phyloP scores from a whole-genome alignment of 1,284 basidiomycete species.

The Coniferiporia sulphurascens region DNA sequence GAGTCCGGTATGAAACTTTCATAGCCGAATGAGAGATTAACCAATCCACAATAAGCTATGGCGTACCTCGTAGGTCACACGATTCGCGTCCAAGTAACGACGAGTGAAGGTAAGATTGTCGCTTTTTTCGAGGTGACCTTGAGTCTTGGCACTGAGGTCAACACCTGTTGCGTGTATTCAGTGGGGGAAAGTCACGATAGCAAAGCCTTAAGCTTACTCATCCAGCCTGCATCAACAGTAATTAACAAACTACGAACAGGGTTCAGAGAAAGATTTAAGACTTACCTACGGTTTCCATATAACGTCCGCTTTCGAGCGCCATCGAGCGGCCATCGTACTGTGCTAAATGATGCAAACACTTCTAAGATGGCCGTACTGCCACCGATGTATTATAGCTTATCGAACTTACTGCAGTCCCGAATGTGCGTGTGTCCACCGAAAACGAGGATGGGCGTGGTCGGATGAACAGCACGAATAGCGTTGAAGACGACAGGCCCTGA shows the following conservation, averaged over 20 bases:
- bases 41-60: not conserved
- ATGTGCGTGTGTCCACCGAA: slow-evolving; percentile 62
- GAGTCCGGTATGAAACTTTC: slow-evolving; percentile 52
- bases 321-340: slow-evolving; percentile 62
- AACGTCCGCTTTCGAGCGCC: slow-evolving; percentile 75
- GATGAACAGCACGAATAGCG: slow-evolving; percentile 68
- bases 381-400: not conserved
- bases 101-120: slow-evolving; percentile 55
- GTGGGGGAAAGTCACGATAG: not conserved
- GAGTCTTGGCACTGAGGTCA: slow-evolving; percentile 39
- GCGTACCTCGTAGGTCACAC: slow-evolving; percentile 63
- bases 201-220: slow-evolving; percentile 35
- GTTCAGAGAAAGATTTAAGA: not conserved
- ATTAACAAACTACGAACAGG: not conserved
- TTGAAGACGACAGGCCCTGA: slow-evolving; percentile 68
- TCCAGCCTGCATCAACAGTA: slow-evolving; percentile 36
- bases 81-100: slow-evolving; percentile 72
- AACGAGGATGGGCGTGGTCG: slow-evolving; percentile 71
- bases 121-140: slow-evolving; percentile 25
- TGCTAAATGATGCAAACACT: slow-evolving; percentile 27
- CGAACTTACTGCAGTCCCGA: slow-evolving; percentile 35
- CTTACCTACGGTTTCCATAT: slow-evolving; percentile 82
- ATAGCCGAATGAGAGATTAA: not conserved
- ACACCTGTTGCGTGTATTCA: slow-evolving; percentile 34
- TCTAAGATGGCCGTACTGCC: not conserved